Base-by-base conservation (phyloP, 164 flowering plant genomes). In the Sextonia rubra region DNA sequence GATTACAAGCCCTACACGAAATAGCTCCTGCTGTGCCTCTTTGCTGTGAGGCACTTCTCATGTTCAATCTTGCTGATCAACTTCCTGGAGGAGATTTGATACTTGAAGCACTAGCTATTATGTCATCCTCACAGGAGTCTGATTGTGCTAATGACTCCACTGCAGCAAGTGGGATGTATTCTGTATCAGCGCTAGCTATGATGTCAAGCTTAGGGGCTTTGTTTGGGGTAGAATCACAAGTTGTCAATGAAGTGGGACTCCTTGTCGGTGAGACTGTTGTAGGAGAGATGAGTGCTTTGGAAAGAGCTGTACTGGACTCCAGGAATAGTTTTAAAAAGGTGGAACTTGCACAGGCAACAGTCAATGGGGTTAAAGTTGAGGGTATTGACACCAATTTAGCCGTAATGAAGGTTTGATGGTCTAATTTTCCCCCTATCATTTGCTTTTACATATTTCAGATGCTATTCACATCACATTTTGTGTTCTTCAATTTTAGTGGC, bases 11-110 rank as follows among this genome's bases (percentile, higher is more conserved):
- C 47, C 68, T 96, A 76, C 87, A 81, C 66, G 97, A 93, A 66
- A 77, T 89, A 64, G 69, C 67, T 77, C 75, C 83, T 27, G 32
- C 78, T 30, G 64, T 65, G 70, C 78, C 89, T 69, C 23, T 85
- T 61, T 75, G 79, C 4, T 74, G 37, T 72, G 92, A 90, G 75
- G 52, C 81, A 58, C 88, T 93, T 80, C 93, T 96, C 72, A 83
- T 90, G 88, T 96, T 89, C 80, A 96, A 84, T 80, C 87, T 89
- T 25, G 89, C 97, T 67, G 97, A 93, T 76, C 90, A 87, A 70
- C 91, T 93, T 70, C 99, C 99, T n/a, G 97, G 97, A 65, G 98
- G 98, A 70, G 98, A 93, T 78, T 72, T 85, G 69, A 87, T 93
- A 79, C 77, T 96, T 27, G 98, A 93, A 80, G 83, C 93, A 47